Evolutionary conservation across 225 moss, liverwort and hornwort species (phyloP).

Genomic region (Sphagnum tenellum): DNA sequence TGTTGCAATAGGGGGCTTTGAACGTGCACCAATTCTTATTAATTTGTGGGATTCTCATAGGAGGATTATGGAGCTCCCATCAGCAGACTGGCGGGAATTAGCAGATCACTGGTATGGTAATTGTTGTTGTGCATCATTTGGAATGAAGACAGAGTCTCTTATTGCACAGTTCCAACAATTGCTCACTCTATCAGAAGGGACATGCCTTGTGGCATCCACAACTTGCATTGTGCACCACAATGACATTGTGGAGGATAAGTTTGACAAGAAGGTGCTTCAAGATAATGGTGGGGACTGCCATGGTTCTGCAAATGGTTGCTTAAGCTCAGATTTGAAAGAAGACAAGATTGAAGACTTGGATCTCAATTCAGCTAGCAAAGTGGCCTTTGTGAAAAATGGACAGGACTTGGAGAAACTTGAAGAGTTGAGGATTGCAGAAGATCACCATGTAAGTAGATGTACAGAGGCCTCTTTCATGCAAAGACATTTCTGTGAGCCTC

Average conservation of each 20-base stretch:
- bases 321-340: too few species aligned
- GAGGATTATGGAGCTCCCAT: slow-evolving; percentile 40
- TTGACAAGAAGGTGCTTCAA: not conserved
- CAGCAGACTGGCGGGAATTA: slow-evolving; percentile 57
- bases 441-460: too few species aligned
- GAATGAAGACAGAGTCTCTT: slow-evolving; percentile 44
- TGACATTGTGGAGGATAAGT: slow-evolving; percentile 22
- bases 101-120: slow-evolving; percentile 52
- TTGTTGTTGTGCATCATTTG: slow-evolving; percentile 52
- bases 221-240: slow-evolving; percentile 56
- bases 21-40: too few species aligned
- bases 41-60: slow-evolving; percentile 7
- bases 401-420: too few species aligned
- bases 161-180: slow-evolving; percentile 38
- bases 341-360: too few species aligned
- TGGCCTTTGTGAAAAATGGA: too few species aligned
- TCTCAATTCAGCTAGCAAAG: not conserved
- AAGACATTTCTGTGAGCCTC: too few species aligned
- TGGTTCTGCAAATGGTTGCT: too few species aligned
- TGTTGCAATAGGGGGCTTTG: not conserved
- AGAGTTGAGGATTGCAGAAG: too few species aligned
- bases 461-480: too few species aligned
- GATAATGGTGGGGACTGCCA: too few species aligned
- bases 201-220: slow-evolving; percentile 76
- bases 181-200: slow-evolving; percentile 35